Base-by-base conservation (phyloP, 73 alveolate genomes). In the Urostyla sp. region DNA sequence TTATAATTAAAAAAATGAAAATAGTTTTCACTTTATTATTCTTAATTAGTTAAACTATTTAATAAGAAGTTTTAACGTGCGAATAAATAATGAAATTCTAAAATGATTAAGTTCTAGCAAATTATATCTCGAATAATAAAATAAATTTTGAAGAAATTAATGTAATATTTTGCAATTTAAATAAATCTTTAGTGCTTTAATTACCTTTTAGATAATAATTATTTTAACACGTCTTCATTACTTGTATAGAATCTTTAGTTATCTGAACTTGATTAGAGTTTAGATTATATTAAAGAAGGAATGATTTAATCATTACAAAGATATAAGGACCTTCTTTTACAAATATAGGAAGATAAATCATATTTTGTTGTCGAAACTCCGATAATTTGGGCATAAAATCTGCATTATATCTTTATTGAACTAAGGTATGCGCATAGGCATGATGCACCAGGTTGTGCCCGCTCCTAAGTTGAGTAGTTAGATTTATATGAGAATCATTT, bases 401-500 rank as follows among this genome's bases (percentile, higher is more conserved):
- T 88, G 78, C 32, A 56, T 32, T 67, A 72, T 58, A 84, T 88
- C 20, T 88, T 83, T 74, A 36, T 88, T 24, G 95, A 88, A 73
- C 73, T 88, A 8, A 82, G 84, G 57, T 88, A 83, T 74, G 89
- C 95, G 7, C 95, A 88, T 63, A 72, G 95, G 66, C 95, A 88
- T 83, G 95, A 82, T 82, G 87, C 95, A 7, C 95, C 95, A 26
- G 95, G 95, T 28, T 88, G 95, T 55, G 53, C 88, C 5, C 85
- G 77, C 67, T 76, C 77, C 0, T 43, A 88, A 40, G 78, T 72
- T 82, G 84, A 83, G 56, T 49, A 88, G 60, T 82, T 88, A 36
- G 86, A 67, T 27, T 53, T 88, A 26, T 54, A 40, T n/a, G 80
- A 74, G 51, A 84, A 88, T 88, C 37, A 69, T 61, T 15, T 88